Evolutionary conservation across 139 green algal genomes (phyloP), one percentile per base, ranked within the genome.

Genomic region (Coelastrella sp.): DNA sequence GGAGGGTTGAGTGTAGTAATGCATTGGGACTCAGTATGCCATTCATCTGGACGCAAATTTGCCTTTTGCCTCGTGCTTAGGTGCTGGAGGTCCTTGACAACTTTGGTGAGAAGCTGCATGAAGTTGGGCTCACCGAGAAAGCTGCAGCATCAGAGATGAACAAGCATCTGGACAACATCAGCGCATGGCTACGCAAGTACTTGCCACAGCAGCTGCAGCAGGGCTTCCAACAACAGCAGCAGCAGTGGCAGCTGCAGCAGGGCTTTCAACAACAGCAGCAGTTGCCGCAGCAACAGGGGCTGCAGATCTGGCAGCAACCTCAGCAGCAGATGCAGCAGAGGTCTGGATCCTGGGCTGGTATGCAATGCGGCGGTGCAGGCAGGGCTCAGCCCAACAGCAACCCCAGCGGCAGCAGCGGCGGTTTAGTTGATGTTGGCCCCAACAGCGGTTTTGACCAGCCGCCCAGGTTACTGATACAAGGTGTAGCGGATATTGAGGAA

Each of bases 401-500:
- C 74, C 77, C 73, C 74, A 90, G 74, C 76, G 74, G 86, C 10
- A 79, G 86, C 74, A 73, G 75, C 22, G 86, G 86, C 17, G 58
- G 86, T 59, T 54, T 47, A 10, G 86, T 90, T 20, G 76, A 90
- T 59, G 47, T 66, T 3, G 86, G 73, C 0, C 73, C 85, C 59
- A 83, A 75, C 59, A 83, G 85, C 14, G 74, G 74, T 58, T 90
- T 54, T 54, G n/a, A 56, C 19, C 61, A 75, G 73, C 65, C n/a
- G 2, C 23, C 82, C 32, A 64, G 58, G 74, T 79, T 92, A 47
- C 76, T 88, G 59, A 82, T 97, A 3, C 47, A 79, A 13, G 92
- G 96, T 57, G 94, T 99, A 8, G 68, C 96, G 14, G 98, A 99
- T 93, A 99, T 99, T 61, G 98, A 99, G 91, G 98, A 99, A 91